Base-by-base conservation (phyloP, 2,329 filamentous ascomycete species). In the Oidium heveae region DNA sequence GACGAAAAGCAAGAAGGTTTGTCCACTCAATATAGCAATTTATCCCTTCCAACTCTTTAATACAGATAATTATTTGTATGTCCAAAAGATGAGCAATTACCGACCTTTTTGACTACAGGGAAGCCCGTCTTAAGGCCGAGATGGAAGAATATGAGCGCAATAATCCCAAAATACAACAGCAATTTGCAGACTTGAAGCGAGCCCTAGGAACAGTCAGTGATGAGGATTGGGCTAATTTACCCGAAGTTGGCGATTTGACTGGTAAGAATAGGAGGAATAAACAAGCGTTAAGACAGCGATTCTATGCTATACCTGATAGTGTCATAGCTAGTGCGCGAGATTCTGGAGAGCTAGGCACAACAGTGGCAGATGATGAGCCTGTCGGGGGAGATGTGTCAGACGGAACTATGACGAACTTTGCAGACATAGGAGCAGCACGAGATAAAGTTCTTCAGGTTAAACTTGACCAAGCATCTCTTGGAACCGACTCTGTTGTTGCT, bases 161-260 rank as follows among this genome's bases (percentile, higher is more conserved):
- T 67, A 96, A 98, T 66, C 91, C 91, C 15, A 98, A 96, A 69
- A 95, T 98, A 54, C 86, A 94, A 65, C 86, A 95, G 61, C 91
- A 98, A 67, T 98, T 98, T 67, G 87, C 88, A 65, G 91, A 96
- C 63, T 71, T 96, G 53, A 98, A 98, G 69, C 79, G 93, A 63
- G 86, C 86, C 5, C 75, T 98, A 39, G 82, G 84, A 43, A 84
- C 81, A 6, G 84, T 98, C 32, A 84, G 85, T 46, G 89, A 96
- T 66, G 89, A 98, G 58, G 88, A 98, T 62, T 98, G 91, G 91
- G 87, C 86, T 41, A 93, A 80, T 63, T 73, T 98, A 43, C 93
- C 91, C 5, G 93, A 98, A 63, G 89, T 95, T 36, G 91, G 93
- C 62, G 91, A 98, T 67, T 74, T 96, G 66, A 98, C 91, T 0